Base-by-base conservation (phyloP, 805 yeast species). In the Pichia exigua region DNA sequence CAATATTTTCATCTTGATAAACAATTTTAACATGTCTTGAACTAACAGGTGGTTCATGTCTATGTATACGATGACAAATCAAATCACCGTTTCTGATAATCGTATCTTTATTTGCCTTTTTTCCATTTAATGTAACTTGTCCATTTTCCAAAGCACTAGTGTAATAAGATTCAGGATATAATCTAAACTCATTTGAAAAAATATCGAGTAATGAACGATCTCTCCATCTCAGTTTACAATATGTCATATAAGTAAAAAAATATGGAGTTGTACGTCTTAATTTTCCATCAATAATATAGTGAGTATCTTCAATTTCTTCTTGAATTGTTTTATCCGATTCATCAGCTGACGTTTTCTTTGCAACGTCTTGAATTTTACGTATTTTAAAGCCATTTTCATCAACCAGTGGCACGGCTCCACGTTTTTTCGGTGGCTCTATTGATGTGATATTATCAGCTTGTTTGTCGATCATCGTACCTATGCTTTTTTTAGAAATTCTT, bases 161-260 rank as follows among this genome's bases (percentile, higher is more conserved):
- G 67, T 92, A 92, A 64, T 86, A 85, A 11, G 73, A 77, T 41
- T 78, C 78, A 13, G 83, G 81, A 52, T 85, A 73, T 60, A 91
- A 94, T 53, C 99, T 72, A 63, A 95, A 94, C 66, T 94, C 99
- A 38, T 76, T 76, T 5, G 81, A 70, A 62, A 95, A 94, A 2
- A 94, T 81, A 51, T 94, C 97, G 5, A 89, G 57, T 35, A 94
- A 66, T 21, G 81, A 81, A n/a, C 88, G 72, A 59, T 85, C 91
- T 59, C 92, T 76, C 99, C 99, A 94, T 61, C 99, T 74, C 63
- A 77, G 70, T 66, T 94, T 94, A 67, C 97, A 91, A 63, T 83
- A 87, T 0, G 99, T 94, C 67, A 88, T 73, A 63, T 94, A 92
- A 0, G 96, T 90, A 72, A 80, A 92, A 62, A 75, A 86, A 65